phyloP scores from a whole-genome alignment of 768 basidiomycete genomes.

The Suillus occidentalis region DNA sequence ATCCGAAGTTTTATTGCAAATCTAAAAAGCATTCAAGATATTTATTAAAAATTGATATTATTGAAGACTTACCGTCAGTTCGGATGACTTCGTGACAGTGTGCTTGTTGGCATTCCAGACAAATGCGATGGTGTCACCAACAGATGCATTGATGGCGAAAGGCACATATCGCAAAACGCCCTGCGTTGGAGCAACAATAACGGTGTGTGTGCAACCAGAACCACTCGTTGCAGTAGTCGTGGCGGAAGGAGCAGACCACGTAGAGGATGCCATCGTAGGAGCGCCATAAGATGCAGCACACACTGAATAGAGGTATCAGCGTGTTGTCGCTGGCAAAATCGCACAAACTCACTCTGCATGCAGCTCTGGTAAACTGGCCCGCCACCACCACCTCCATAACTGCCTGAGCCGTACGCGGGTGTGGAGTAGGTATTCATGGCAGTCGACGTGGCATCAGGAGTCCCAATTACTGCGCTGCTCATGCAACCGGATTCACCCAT shows the following conservation, averaged over 20 bases:
- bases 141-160: conserved; percentile 71
- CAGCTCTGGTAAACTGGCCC: conserved; percentile 57
- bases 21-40: conserved; percentile 16
- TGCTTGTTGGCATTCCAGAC: conserved; percentile 79
- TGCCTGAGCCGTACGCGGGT: conserved; percentile 64
- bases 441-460: conserved; percentile 17
- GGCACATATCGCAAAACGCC: conserved; percentile 77
- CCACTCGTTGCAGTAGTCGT: conserved; percentile 29
- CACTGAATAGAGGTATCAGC: conserved; percentile 40
- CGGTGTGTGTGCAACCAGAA: conserved; percentile 64
- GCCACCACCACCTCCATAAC: conserved; percentile 52
- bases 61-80: conserved; percentile 35
- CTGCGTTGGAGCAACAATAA: conserved; percentile 75
- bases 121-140: conserved; percentile 76
- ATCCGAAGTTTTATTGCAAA: conserved; percentile 73
- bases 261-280: conserved; percentile 28
- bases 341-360: conserved; percentile 57
- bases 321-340: background rate
- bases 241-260: conserved; percentile 19
- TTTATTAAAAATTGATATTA: background rate
- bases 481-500: background rate
- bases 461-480: background rate
- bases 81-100: conserved; percentile 80
- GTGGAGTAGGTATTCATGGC: conserved; percentile 35
- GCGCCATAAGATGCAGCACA: conserved; percentile 62